These are phyloP conservation scores for Fusarium euwallaceae DNA, from an alignment of 2,329 filamentous ascomycete genomes.

Conservation along the genomic window DNA sequence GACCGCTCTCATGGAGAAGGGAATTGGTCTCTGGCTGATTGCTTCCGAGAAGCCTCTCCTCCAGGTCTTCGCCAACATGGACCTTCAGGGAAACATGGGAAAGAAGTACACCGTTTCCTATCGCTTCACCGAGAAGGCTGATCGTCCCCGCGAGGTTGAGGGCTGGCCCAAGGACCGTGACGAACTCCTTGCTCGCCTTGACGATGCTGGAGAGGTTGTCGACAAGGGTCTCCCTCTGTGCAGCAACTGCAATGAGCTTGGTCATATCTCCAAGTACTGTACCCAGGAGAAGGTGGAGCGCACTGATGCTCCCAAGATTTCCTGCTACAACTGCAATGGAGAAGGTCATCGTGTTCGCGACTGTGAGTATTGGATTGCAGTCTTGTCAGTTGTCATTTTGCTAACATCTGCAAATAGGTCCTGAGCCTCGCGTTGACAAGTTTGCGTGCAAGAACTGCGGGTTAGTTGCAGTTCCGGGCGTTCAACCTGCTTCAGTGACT, in stretches of 20 bases:
- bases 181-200: conserved; percentile 74
- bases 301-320: conserved; percentile 60
- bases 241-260: conserved; percentile 73
- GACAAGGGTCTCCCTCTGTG: conserved; percentile 72
- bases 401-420: conserved; percentile 56
- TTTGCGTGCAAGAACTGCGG: conserved; percentile 79
- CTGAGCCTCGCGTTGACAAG: conserved; percentile 71
- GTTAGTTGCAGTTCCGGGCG: conserved; percentile 46
- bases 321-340: conserved; percentile 75
- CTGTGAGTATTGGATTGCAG: conserved; percentile 63
- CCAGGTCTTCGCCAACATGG: conserved; percentile 76
- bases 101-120: conserved; percentile 75
- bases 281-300: conserved; percentile 67
- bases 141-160: conserved; percentile 69
- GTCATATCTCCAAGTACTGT: conserved; percentile 73
- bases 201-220: conserved; percentile 74
- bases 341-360: conserved; percentile 77
- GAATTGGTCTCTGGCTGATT: conserved; percentile 71
- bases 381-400: not conserved
- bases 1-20: conserved; percentile 66
- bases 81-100: conserved; percentile 76
- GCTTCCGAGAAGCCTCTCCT: conserved; percentile 70
- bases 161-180: conserved; percentile 70
- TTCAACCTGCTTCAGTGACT: conserved; percentile 15
- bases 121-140: conserved; percentile 69